Evolutionary conservation across 164 flowering plant genomes (phyloP).

Genomic region (Sextonia rubra): DNA sequence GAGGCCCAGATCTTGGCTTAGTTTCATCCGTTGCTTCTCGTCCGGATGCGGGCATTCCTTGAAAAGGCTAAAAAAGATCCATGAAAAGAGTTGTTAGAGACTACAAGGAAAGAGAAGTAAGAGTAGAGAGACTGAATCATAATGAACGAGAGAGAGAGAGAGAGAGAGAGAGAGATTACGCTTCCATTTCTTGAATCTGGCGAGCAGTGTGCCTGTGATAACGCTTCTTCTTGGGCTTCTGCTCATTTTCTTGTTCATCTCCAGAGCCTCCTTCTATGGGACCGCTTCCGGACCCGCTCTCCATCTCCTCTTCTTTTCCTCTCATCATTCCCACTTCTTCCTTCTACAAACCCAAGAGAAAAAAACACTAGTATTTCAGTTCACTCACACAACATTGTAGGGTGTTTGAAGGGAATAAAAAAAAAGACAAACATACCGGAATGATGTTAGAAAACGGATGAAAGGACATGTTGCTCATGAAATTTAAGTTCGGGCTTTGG

Average conservation of each 20-base stretch:
- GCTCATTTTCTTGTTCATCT: slow-evolving; percentile 52
- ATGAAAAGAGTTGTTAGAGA: neutral
- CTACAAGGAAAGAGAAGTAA: neutral
- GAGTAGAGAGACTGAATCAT: neutral
- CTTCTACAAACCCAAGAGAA: slow-evolving; percentile 8
- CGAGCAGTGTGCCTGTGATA: slow-evolving; percentile 87
- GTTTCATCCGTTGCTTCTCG: slow-evolving; percentile 79
- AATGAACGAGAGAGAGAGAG: neutral
- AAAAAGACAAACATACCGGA: slow-evolving; percentile 37
- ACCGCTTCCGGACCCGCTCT: slow-evolving; percentile 82
- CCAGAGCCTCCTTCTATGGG: slow-evolving; percentile 48
- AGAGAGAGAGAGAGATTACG: slow-evolving; percentile 36
- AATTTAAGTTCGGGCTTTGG: slow-evolving; percentile 73
- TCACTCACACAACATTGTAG: neutral
- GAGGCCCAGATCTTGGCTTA: slow-evolving; percentile 84
- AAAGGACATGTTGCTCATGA: slow-evolving; percentile 56
- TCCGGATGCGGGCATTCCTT: slow-evolving; percentile 95
- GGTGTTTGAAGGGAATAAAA: neutral
- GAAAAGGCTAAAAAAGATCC: slow-evolving; percentile 48
- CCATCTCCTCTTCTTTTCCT: slow-evolving; percentile 59
- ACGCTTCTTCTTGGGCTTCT: slow-evolving; percentile 65
- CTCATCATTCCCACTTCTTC: slow-evolving; percentile 23
- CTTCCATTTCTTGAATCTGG: slow-evolving; percentile 98
- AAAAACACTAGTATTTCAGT: neutral
- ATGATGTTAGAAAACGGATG: slow-evolving; percentile 42